Base-by-base conservation (phyloP, 106 monocot genomes). In the Cymbidium sinense region DNA sequence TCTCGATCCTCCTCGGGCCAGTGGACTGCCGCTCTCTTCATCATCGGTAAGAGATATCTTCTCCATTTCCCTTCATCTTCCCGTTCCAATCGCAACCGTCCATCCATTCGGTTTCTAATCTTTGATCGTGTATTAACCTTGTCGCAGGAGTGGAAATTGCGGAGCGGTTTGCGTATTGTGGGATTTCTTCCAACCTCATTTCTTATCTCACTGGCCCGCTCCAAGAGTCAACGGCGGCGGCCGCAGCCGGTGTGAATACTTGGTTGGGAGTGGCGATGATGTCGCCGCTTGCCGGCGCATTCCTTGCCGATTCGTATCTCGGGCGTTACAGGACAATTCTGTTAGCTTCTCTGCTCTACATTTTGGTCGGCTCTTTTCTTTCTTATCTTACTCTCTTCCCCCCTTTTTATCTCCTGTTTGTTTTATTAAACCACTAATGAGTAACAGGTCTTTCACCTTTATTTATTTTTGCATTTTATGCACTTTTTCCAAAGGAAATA, bases 141-240 rank as follows among this genome's bases (percentile, higher is more conserved):
- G 12, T 20, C 73, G 75, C 77, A 91, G 90, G 83, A 19, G 84
- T 86, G 52, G 91, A 91, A 80, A 70, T 91, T 7, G 80, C 82
- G 31, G 91, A 88, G 87, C 77, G 82, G 34, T 85, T 84, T 75
- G 81, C 90, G 1, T 85, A 76, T 71, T 79, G 79, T 76, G 90
- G 90, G 21, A 76, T 90, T 11, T 83, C 85, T 1, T 75, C 75
- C 3, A 91, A 91, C 55, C 86, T 88, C 33, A 88, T 91, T 20
- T 82, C 73, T 61, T 91, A 88, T 79, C 78, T 91, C 25, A 91
- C 91, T 3, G 91, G 88, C 7, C 84, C 85, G 5, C 84, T 91
- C 36, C 64, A 77, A 21, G 64, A 88, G 76, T 82, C 88, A 15
- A 87, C 79, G 64, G 90, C 85, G 12, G 27, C 77, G 30, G 87